Base-by-base conservation (phyloP, 352 stramenopile genomes). In the Phytophthora megakarya region DNA sequence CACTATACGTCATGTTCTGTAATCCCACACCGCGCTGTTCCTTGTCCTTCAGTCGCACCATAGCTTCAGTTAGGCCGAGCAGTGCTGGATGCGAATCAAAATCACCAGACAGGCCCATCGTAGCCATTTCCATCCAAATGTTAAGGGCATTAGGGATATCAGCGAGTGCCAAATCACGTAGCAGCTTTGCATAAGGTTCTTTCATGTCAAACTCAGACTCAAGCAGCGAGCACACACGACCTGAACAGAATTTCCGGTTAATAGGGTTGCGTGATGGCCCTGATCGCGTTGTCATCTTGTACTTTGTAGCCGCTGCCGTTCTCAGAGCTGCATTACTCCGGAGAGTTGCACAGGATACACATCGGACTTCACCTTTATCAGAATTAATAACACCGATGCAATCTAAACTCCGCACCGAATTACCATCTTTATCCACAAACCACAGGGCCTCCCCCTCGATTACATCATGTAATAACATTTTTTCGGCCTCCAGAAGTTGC, bases 1-100 rank as follows among this genome's bases (percentile, higher is more conserved):
- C 64, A 33, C 70, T 90, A 61, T 90, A 92, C 18, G 49, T 72
- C 86, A 94, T 94, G 61, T 94, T 94, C 65, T 94, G 86, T 52
- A 90, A 61, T 0, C 85, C 85, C 7, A 94, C 83, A 8, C 85
- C 83, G 22, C 85, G 85, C 3, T 77, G 68, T 46, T 92, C 76
- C 60, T 94, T 94, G 47, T 92, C 78, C 44, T 90, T 92, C 11
- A 88, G 64, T n/a, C 70, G 72, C 21, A 88, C 73, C 76, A 94
- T 90, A 8, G 72, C 80, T 54, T 94, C 83, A 2, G 88, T 55
- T 15, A 94, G 45, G 0, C 83, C 86, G 5, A 94, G 45, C 12
- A 92, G 65, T 25, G 81, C 71, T n/a, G 81, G 74, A 37, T 90
- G 80, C 3, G 78, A 70, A 22, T 89, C 63, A 52, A 94, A 92